These are phyloP conservation scores for Daedalea quercina DNA, from an alignment of 768 basidiomycete species.

Conservation along the genomic window DNA sequence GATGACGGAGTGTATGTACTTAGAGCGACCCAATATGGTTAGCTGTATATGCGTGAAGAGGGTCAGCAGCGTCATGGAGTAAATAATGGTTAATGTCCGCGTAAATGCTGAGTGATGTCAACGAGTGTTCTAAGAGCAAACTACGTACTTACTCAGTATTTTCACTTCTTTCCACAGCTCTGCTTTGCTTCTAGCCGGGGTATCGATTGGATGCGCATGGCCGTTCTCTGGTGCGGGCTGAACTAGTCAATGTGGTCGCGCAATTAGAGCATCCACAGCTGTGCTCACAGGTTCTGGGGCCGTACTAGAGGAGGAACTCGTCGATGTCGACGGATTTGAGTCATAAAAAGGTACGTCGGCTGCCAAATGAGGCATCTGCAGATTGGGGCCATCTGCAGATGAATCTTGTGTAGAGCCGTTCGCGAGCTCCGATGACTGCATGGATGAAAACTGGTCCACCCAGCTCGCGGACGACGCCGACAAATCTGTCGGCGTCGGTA, in stretches of 20 bases:
- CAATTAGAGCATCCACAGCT: slow-evolving; percentile 1
- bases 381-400: background rate
- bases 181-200: slow-evolving; percentile 47
- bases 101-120: slow-evolving; percentile 59
- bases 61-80: slow-evolving; percentile 78
- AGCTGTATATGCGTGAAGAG: slow-evolving; percentile 87
- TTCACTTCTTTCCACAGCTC: slow-evolving; percentile 94
- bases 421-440: slow-evolving; percentile 11
- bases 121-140: background rate
- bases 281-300: slow-evolving; percentile 12
- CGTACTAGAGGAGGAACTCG: slow-evolving; percentile 28
- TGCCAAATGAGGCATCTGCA: background rate
- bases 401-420: background rate
- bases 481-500: slow-evolving; percentile 29
- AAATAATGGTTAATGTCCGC: slow-evolving; percentile 78
- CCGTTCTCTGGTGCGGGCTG: slow-evolving; percentile 20
- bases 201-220: slow-evolving; percentile 3
- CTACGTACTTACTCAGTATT: slow-evolving; percentile 57
- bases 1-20: slow-evolving; percentile 68
- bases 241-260: background rate
- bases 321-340: slow-evolving; percentile 28
- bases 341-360: slow-evolving; percentile 26
- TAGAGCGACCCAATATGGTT: slow-evolving; percentile 72
- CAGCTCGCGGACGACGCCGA: slow-evolving; percentile 34
- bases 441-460: slow-evolving; percentile 33